Percentiles rank a stretch among this genome's conserved stretches.
Evolutionary conservation across 2,329 filamentous ascomycete species (phyloP).

Genomic region (Xylaria polymorpha): DNA sequence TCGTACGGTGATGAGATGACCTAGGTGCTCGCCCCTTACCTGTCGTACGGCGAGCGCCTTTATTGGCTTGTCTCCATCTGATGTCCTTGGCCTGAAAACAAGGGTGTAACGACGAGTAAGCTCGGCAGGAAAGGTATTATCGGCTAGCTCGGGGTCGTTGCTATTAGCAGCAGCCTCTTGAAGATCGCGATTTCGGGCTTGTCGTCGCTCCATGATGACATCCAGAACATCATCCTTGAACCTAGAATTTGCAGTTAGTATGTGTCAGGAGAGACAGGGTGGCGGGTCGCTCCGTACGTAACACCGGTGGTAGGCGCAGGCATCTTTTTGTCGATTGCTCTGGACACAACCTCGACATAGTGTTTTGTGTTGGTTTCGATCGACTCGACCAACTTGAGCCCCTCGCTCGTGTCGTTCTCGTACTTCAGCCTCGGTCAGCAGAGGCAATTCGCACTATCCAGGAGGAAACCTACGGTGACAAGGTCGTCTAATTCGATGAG

Average conservation of each 20-base stretch:
- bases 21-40: constrained; percentile 91
- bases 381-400: constrained; percentile 80
- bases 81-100: constrained; percentile 92
- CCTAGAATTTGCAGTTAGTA: constrained; percentile 58
- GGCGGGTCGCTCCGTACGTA: constrained; percentile 63
- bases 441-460: background rate
- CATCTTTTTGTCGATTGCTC: constrained; percentile 88
- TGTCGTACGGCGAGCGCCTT: constrained; percentile 89
- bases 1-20: constrained; percentile 90
- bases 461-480: constrained; percentile 67
- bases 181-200: constrained; percentile 84
- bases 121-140: constrained; percentile 88
- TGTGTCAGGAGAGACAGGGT: background rate
- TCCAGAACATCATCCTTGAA: constrained; percentile 99
- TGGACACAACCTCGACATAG: constrained; percentile 91
- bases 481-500: constrained; percentile 92
- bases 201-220: constrained; percentile 92
- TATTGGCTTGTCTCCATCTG: constrained; percentile 70
- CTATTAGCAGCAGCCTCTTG: constrained; percentile 73
- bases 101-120: constrained; percentile 94
- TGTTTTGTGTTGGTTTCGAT: constrained; percentile 93
- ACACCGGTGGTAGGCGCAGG: constrained; percentile 81
- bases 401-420: constrained; percentile 76
- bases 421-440: constrained; percentile 65
- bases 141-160: constrained; percentile 71